phyloP scores from a whole-genome alignment of 176 grass and related monocot species.

The maize (Zea mays) region DNA sequence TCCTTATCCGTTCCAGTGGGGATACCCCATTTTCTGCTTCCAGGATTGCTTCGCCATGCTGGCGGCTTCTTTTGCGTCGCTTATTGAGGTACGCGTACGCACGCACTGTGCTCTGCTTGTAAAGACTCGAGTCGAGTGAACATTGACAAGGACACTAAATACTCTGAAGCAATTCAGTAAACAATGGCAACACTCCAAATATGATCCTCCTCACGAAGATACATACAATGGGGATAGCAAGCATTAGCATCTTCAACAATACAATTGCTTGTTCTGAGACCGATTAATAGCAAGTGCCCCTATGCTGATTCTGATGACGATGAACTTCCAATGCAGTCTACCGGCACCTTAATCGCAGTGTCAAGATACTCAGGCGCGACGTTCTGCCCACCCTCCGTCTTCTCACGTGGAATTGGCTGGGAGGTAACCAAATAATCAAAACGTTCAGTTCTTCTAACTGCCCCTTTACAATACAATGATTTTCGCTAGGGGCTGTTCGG shows the following conservation, averaged over 20 bases:
- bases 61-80: conserved; percentile 90
- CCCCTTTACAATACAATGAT: neutral
- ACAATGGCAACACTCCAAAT: neutral
- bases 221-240: neutral
- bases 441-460: neutral
- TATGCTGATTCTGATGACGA: conserved; percentile 1
- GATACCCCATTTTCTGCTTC: conserved; percentile 68
- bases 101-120: neutral
- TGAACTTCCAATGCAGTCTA: conserved; percentile 62
- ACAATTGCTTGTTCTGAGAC: neutral
- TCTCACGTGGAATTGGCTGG: conserved; percentile 91
- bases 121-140: neutral
- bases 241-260: neutral
- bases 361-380: conserved; percentile 80
- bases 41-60: conserved; percentile 86
- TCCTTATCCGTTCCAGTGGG: conserved; percentile 98
- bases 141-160: neutral
- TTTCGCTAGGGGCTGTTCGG: neutral
- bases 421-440: conserved; percentile 46
- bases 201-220: neutral
- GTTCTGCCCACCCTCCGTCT: conserved; percentile 70
- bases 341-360: conserved; percentile 65
- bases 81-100: conserved; percentile 61
- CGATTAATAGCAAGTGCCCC: neutral
- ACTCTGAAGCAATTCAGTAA: neutral